phyloP scores from a whole-genome alignment of 805 yeast genomes.

The Candida broadrunensis region DNA sequence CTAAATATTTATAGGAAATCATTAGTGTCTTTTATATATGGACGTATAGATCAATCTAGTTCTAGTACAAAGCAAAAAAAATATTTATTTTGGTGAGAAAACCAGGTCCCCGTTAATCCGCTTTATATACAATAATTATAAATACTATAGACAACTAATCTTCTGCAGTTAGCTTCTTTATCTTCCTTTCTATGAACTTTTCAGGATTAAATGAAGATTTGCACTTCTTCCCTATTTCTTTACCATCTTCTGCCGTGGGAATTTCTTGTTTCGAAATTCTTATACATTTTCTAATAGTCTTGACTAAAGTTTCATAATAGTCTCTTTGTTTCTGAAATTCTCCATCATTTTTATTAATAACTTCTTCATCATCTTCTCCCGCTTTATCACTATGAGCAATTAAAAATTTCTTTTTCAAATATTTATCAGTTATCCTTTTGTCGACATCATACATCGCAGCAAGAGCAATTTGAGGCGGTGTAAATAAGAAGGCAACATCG shows the following conservation, averaged over 20 bases:
- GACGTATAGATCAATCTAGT: too few species aligned
- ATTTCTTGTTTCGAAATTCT: conserved; percentile 38
- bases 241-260: conserved; percentile 60
- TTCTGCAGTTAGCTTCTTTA: conserved; percentile 17
- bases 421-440: conserved; percentile 59
- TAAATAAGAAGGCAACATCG: conserved; percentile 71
- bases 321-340: conserved; percentile 12
- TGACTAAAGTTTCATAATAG: conserved; percentile 44
- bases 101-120: too few species aligned
- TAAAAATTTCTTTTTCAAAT: conserved; percentile 62
- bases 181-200: conserved; percentile 45
- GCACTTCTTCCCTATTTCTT: conserved; percentile 58
- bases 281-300: conserved; percentile 49
- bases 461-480: conserved; percentile 95
- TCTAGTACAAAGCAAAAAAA: too few species aligned
- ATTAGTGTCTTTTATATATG: too few species aligned
- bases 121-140: too few species aligned
- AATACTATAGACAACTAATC: too few species aligned
- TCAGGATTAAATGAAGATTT: conserved; percentile 62
- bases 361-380: conserved; percentile 5
- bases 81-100: too few species aligned
- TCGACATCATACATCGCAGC: conserved; percentile 76
- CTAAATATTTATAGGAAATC: too few species aligned
- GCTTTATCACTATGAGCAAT: conserved; percentile 11
- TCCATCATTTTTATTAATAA: conserved; percentile 3